Conservation (phyloP, 2,329 filamentous ascomycete genomes). For the Penicillium sp. region DNA sequence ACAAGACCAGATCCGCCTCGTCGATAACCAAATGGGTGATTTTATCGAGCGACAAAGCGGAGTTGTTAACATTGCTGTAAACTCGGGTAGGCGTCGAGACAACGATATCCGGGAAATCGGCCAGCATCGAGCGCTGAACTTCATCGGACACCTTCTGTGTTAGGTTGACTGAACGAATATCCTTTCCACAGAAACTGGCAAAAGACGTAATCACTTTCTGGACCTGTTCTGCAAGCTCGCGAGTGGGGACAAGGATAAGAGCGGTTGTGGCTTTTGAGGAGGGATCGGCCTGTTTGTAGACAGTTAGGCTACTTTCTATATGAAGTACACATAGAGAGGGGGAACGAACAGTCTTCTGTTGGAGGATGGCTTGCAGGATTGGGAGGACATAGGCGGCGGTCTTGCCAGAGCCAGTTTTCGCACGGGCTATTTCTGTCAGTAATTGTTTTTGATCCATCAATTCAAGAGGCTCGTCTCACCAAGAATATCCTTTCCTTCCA, state of each 20-base stretch:
- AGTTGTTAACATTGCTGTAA: constrained; percentile 71
- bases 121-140: constrained; percentile 81
- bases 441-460: neutral
- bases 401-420: constrained; percentile 94
- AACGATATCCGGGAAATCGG: constrained; percentile 82
- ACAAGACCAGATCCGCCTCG: constrained; percentile 89
- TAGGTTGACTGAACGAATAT: constrained; percentile 78
- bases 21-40: constrained; percentile 82
- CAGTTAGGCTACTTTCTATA: neutral
- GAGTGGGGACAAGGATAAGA: constrained; percentile 90
- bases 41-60: constrained; percentile 66
- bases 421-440: constrained; percentile 60
- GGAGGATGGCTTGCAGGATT: constrained; percentile 78
- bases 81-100: constrained; percentile 87
- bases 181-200: constrained; percentile 78
- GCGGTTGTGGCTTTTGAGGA: constrained; percentile 58
- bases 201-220: constrained; percentile 74
- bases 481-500: constrained; percentile 84
- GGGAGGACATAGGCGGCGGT: constrained; percentile 94
- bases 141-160: constrained; percentile 87
- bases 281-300: constrained; percentile 31
- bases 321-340: too few relatives aligned
- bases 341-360: constrained; percentile 63
- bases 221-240: constrained; percentile 91
- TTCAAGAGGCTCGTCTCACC: constrained; percentile 36